phyloP scores from a whole-genome alignment of 73 alveolate species.

The Paramecium sexaurelia region DNA sequence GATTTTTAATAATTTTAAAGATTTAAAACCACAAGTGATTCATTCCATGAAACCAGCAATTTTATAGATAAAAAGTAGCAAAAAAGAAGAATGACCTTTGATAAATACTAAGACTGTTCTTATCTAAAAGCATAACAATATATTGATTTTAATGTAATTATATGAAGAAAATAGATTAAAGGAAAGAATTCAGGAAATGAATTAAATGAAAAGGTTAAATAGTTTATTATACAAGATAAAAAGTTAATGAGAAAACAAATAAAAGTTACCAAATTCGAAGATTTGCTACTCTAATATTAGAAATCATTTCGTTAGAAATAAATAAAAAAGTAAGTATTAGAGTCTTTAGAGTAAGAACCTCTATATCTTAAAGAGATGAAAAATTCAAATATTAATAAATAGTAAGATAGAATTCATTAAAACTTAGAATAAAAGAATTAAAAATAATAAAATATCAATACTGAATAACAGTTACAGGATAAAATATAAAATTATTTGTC shows the following conservation, averaged over 20 bases:
- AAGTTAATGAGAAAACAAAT: slow-evolving; percentile 1
- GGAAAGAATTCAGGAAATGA: not conserved
- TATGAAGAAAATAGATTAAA: not conserved
- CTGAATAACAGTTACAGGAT: not conserved
- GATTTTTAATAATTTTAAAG: not conserved
- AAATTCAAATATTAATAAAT: not conserved
- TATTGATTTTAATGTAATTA: slow-evolving; percentile 6
- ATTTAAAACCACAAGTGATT: not conserved
- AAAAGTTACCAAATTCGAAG: not conserved
- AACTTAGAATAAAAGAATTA: not conserved
- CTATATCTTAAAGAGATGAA: not conserved
- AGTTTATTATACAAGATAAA: not conserved
- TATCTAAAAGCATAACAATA: not conserved
- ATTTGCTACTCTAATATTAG: not conserved
- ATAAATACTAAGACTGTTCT: not conserved
- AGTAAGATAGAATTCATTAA: not conserved
- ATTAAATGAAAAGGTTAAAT: not conserved
- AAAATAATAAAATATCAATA: not conserved
- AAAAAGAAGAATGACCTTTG: not conserved
- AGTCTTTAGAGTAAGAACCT: not conserved
- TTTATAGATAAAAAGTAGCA: not conserved
- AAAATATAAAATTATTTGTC: slow-evolving; percentile 5
- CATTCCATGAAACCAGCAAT: not conserved
- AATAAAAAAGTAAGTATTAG: not conserved
- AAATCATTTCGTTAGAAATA: not conserved